Evolutionary conservation across 2,329 filamentous ascomycete genomes (phyloP), one percentile per base, ranked within the genome.

Genomic region (Neoascochyta sp.): DNA sequence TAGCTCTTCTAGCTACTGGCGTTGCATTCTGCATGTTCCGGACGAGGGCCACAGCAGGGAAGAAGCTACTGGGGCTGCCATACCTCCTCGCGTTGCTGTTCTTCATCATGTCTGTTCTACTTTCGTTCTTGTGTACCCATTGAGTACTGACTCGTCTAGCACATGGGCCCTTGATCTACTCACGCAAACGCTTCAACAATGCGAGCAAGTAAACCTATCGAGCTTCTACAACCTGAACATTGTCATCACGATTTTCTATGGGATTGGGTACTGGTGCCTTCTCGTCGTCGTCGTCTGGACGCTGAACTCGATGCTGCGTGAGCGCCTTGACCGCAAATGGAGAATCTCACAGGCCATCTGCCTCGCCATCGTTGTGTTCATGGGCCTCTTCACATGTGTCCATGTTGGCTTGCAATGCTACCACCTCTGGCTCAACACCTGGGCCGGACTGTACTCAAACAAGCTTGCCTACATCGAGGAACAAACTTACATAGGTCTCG

Each of bases 231-330:
- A 18, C 20, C 22, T n/a, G 16, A 14, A 12, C 13, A 47, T 53
- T 16, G 41, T 47, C n/a, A 32, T 15, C 11, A 22, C 1, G 3
- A 24, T 60, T 2, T 54, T 60, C 23, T 34, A 31, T 26, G 7
- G 14, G n/a, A 12, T 62, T 7, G 39, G 26, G 22, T 22, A 34
- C n/a, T 53, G 38, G 31, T 23, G 48, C 30, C 29, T 61, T 2
- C 43, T 60, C 1, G 39, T 52, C 6, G 34, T 53, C 3, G 41
- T 50, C 4, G 26, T 55, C 16, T 56, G 38, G 27, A 28, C 25
- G 7, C 32, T 61, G 27, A 59, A 59, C 42, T 36, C 15, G 8
- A 28, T 47, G 34, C 46, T 62, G 2, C 43, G 43, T 20, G 19
- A 45, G 22, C 45, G 38, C 18, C 36, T 53, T 10, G 39, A 41